phyloP scores from a whole-genome alignment of 441 rosid species.

The Bruguiera hainesii region DNA sequence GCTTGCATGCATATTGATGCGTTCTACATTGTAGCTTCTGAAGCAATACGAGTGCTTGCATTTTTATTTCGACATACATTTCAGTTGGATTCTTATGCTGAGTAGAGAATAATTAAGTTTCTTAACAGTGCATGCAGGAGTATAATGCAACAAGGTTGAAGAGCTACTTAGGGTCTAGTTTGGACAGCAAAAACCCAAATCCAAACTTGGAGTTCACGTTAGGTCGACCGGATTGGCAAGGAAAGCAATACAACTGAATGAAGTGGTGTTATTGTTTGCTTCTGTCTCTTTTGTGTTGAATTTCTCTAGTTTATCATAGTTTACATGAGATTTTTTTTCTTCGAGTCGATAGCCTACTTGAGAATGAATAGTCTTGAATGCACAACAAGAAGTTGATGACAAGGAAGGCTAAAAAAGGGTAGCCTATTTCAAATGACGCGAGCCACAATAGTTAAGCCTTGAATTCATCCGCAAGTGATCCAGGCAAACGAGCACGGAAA shows the following conservation, averaged over 20 bases:
- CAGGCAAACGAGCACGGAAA: background rate
- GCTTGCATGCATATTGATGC: background rate
- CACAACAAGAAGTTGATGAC: too few species aligned
- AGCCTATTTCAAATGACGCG: too few species aligned
- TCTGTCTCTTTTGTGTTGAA: background rate
- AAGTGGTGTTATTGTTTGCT: background rate
- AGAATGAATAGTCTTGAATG: too few species aligned
- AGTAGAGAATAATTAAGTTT: background rate
- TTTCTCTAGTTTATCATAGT: slow-evolving; percentile 3
- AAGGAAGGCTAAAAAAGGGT: too few species aligned
- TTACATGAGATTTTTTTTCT: background rate
- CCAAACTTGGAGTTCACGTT: slow-evolving; percentile 77
- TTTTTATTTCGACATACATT: background rate
- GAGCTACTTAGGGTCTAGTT: slow-evolving; percentile 24
- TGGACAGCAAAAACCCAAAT: slow-evolving; percentile 51
- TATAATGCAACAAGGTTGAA: slow-evolving; percentile 25
- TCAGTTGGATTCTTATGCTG: background rate
- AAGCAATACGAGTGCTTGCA: background rate
- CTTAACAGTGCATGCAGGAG: slow-evolving; percentile 29
- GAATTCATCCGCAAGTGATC: background rate
- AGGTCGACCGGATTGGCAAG: slow-evolving; percentile 80
- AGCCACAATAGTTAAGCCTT: too few species aligned
- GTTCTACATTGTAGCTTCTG: too few species aligned
- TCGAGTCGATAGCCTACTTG: background rate
- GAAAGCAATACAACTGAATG: slow-evolving; percentile 33